phyloP scores from a whole-genome alignment of 2,329 filamentous ascomycete genomes.

The Mycocentrospora acerina region DNA sequence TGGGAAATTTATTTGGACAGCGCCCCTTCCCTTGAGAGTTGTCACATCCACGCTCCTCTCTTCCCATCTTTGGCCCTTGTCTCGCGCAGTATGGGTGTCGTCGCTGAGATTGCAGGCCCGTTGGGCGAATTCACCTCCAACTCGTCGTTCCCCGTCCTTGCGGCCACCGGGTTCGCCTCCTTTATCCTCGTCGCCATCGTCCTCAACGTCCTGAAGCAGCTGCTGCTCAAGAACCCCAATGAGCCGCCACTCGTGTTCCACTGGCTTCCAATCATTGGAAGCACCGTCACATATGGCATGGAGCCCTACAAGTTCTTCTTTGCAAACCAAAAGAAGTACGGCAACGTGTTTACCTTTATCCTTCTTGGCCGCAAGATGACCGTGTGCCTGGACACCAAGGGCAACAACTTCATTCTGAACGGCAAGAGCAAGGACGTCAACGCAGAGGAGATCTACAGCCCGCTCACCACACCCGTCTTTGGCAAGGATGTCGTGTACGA shows the following conservation, averaged over 20 bases:
- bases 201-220: slow-evolving; percentile 77
- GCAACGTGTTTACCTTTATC: slow-evolving; percentile 87
- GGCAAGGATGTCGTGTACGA: slow-evolving; percentile 87
- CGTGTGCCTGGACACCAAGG: slow-evolving; percentile 76
- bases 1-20: slow-evolving; percentile 32
- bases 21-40: slow-evolving; percentile 16
- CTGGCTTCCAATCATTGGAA: slow-evolving; percentile 74
- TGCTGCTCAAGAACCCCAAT: slow-evolving; percentile 78
- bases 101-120: slow-evolving; percentile 52
- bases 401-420: slow-evolving; percentile 90
- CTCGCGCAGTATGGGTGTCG: slow-evolving; percentile 52
- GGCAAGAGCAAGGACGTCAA: slow-evolving; percentile 87
- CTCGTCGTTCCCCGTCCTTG: slow-evolving; percentile 47
- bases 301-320: slow-evolving; percentile 88
- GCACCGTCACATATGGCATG: slow-evolving; percentile 91
- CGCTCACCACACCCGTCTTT: slow-evolving; percentile 71
- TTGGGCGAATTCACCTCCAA: slow-evolving; percentile 48
- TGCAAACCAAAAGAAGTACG: slow-evolving; percentile 74
- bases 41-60: slow-evolving; percentile 10
- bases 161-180: slow-evolving; percentile 47
- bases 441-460: slow-evolving; percentile 86
- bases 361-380: slow-evolving; percentile 88
- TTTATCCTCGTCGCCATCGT: slow-evolving; percentile 61
- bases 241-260: slow-evolving; percentile 65
- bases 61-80: slow-evolving; percentile 11